Evolutionary conservation across 305 asterid species (phyloP).

Genomic region (Ajuga reptans): DNA sequence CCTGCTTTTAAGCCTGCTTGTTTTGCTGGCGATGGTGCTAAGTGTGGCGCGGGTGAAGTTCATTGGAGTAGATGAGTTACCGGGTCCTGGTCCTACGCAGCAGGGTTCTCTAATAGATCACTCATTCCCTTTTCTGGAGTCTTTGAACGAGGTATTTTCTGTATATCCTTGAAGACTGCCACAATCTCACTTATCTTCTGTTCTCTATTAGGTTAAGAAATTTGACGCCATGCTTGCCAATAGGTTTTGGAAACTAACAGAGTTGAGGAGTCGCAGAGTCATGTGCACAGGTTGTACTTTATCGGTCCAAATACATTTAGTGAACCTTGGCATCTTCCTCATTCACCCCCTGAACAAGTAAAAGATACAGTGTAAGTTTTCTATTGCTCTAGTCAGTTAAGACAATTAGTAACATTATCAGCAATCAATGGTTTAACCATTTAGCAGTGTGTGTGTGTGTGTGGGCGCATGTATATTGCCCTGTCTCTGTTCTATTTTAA

Average conservation of each 20-base stretch:
- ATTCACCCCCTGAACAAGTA: slow-evolving; percentile 73
- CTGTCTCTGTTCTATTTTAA: neutral
- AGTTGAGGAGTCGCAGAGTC: slow-evolving; percentile 79
- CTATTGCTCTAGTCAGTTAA: neutral
- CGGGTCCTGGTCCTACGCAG: slow-evolving; percentile 64
- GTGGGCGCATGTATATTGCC: neutral
- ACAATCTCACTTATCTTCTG: neutral
- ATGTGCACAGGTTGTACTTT: slow-evolving; percentile 76
- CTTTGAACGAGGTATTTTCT: slow-evolving; percentile 61
- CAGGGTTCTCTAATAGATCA: slow-evolving; percentile 72
- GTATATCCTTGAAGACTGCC: neutral
- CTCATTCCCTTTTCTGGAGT: slow-evolving; percentile 81
- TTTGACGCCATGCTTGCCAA: slow-evolving; percentile 22
- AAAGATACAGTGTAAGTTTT: slow-evolving; percentile 66
- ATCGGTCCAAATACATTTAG: slow-evolving; percentile 68
- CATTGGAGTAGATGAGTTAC: slow-evolving; percentile 60
- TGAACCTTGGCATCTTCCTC: slow-evolving; percentile 89
- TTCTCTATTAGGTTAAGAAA: neutral
- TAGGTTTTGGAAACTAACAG: slow-evolving; percentile 84
- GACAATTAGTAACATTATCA: slow-evolving; percentile 2
- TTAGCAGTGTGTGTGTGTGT: neutral
- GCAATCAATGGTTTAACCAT: neutral
- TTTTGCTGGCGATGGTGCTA: slow-evolving; percentile 67
- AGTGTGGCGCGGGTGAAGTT: slow-evolving; percentile 84
- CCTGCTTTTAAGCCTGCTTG: slow-evolving; percentile 58